Conservation (phyloP, 2,329 filamentous ascomycete species). For the Pochonia chlamydosporia region DNA sequence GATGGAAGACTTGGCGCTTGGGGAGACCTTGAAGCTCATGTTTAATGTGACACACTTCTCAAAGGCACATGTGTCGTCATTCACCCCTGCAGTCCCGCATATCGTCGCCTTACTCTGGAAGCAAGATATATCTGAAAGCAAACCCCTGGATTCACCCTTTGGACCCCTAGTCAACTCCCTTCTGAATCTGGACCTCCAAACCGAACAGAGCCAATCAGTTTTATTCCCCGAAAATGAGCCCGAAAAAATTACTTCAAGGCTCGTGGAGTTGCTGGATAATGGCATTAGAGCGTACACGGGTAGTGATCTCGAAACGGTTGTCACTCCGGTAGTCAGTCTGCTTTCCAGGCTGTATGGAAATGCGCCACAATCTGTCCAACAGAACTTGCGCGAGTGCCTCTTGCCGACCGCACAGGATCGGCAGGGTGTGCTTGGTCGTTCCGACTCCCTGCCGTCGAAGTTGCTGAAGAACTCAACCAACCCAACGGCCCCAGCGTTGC, state of each 20-base stretch:
- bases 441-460: slow-evolving; percentile 66
- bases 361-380: slow-evolving; percentile 55
- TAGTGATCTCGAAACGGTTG: slow-evolving; percentile 64
- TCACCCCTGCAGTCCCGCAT: slow-evolving; percentile 62
- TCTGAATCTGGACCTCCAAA: slow-evolving; percentile 67
- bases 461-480: slow-evolving; percentile 75
- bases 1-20: slow-evolving; percentile 74
- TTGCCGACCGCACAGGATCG: slow-evolving; percentile 76
- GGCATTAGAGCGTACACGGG: slow-evolving; percentile 60
- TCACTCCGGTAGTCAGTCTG: slow-evolving; percentile 68
- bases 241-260: slow-evolving; percentile 52
- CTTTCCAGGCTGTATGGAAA: slow-evolving; percentile 65
- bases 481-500: slow-evolving; percentile 63
- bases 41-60: slow-evolving; percentile 83
- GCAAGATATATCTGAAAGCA: slow-evolving; percentile 48
- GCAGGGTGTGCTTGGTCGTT: slow-evolving; percentile 68
- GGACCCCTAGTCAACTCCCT: slow-evolving; percentile 73
- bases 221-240: slow-evolving; percentile 62
- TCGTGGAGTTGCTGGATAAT: slow-evolving; percentile 65
- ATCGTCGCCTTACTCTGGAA: slow-evolving; percentile 66
- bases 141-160: slow-evolving; percentile 68
- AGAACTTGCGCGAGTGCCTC: slow-evolving; percentile 59
- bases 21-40: slow-evolving; percentile 78
- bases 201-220: slow-evolving; percentile 44
- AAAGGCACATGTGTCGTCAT: slow-evolving; percentile 52